Conservation (phyloP, 1,284 basidiomycete genomes). For the Malassezia pachydermatis region DNA sequence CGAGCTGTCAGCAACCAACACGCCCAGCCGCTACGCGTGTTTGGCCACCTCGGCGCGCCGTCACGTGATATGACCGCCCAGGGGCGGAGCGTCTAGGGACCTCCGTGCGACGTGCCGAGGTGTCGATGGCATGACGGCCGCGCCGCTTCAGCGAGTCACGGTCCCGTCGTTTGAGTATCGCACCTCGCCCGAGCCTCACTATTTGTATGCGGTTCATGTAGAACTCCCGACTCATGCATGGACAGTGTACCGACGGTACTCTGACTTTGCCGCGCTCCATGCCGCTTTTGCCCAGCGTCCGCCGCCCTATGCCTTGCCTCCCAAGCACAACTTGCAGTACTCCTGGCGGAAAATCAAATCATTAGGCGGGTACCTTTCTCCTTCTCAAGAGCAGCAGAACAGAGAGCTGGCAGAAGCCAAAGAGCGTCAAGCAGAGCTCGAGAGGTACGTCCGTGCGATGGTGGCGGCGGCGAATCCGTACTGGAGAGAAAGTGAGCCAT, state of each 20-base stretch:
- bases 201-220: constrained; percentile 68
- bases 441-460: constrained; percentile 76
- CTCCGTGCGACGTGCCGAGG: background rate
- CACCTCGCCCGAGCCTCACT: constrained; percentile 54
- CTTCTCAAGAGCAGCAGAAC: background rate
- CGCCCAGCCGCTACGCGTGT: constrained; percentile 3
- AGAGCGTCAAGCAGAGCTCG: constrained; percentile 62
- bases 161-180: constrained; percentile 35
- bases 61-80: background rate
- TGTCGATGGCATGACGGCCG: constrained; percentile 11
- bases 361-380: constrained; percentile 16
- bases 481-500: constrained; percentile 71
- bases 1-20: constrained; percentile 6
- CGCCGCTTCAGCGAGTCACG: constrained; percentile 42
- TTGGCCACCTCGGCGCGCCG: constrained; percentile 7
- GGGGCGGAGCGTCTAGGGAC: no score
- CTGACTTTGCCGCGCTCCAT: constrained; percentile 79
- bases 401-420: constrained; percentile 38
- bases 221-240: constrained; percentile 65
- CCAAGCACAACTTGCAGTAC: constrained; percentile 60
- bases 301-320: constrained; percentile 67
- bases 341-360: constrained; percentile 33
- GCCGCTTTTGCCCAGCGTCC: constrained; percentile 64
- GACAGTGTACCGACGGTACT: constrained; percentile 85
- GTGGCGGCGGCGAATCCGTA: constrained; percentile 65